Conservation (phyloP, 441 rosid species). For the Geranium incanum region DNA sequence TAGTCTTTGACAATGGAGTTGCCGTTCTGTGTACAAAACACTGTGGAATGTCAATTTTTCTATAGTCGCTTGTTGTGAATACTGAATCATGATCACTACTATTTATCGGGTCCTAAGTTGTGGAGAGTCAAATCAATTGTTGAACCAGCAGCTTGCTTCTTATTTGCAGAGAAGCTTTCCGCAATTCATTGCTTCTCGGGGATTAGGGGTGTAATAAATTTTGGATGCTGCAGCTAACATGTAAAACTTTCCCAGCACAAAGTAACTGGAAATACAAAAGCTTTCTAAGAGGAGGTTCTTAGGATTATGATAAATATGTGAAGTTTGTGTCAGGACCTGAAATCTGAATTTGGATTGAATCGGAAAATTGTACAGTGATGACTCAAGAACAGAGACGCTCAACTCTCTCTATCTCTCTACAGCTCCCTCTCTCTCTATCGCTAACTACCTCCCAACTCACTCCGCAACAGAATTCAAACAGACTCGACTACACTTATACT, state of each 20-base stretch:
- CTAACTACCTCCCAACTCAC: too few species aligned
- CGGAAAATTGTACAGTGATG: too few species aligned
- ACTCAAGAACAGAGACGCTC: too few species aligned
- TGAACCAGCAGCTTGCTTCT: slow-evolving; percentile 23
- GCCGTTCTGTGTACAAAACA: slow-evolving; percentile 22
- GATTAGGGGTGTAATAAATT: slow-evolving; percentile 25
- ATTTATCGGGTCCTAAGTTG: slow-evolving; percentile 28
- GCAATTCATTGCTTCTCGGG: slow-evolving; percentile 12
- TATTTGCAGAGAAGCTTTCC: slow-evolving; percentile 16
- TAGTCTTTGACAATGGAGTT: slow-evolving; percentile 20
- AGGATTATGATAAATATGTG: too few species aligned
- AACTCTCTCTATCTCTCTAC: too few species aligned
- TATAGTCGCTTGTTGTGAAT: too few species aligned
- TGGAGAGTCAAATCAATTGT: slow-evolving; percentile 21
- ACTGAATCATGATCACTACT: neutral
- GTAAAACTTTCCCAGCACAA: slow-evolving; percentile 21
- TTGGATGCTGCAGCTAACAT: slow-evolving; percentile 28
- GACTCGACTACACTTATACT: too few species aligned
- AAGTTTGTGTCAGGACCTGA: too few species aligned
- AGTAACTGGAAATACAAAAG: neutral
- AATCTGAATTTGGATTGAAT: too few species aligned
- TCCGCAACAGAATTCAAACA: too few species aligned
- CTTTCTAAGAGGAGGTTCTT: too few species aligned
- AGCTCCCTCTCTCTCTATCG: too few species aligned
- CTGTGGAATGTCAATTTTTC: slow-evolving; percentile 10